A percentile compares a stretch with the other conserved stretches of the same genome.
Conservation (phyloP, 352 stramenopile species). For the Pythium dissotocum region DNA sequence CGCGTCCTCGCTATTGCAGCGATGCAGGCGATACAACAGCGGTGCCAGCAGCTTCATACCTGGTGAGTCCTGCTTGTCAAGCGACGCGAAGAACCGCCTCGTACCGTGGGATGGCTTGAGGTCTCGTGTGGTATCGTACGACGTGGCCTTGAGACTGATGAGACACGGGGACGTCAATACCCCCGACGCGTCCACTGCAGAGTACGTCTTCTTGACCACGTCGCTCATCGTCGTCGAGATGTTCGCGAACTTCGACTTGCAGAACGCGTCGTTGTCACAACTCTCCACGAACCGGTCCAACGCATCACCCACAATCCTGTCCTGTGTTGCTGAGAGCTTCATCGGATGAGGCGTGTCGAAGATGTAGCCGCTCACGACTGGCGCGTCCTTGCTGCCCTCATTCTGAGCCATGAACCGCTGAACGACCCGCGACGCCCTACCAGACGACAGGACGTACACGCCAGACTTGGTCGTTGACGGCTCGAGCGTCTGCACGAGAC, state of each 20-base stretch:
- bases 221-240: conserved; percentile 10
- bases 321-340: conserved; percentile 3
- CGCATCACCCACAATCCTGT: not conserved
- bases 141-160: not conserved
- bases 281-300: not conserved
- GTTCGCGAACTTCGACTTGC: conserved; percentile 12
- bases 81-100: conserved; percentile 1
- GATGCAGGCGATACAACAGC: conserved; percentile 17
- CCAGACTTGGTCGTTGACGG: not conserved
- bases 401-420: conserved; percentile 5
- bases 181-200: not conserved
- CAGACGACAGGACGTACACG: not conserved
- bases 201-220: conserved; percentile 2
- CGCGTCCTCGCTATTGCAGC: conserved; percentile 2
- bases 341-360: conserved; percentile 22
- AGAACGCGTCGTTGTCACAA: conserved; percentile 4
- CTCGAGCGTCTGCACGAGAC: not conserved
- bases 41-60: conserved; percentile 9
- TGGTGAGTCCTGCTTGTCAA: not conserved
- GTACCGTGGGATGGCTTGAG: conserved; percentile 13
- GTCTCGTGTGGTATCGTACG: conserved; percentile 8
- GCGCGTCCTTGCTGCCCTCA: not conserved
- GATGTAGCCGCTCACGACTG: conserved; percentile 7
- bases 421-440: conserved; percentile 7
- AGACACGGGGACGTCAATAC: not conserved